Evolutionary conservation across 805 yeast genomes (phyloP).

Genomic region (Wickerhamomyces kurtzmanii): DNA sequence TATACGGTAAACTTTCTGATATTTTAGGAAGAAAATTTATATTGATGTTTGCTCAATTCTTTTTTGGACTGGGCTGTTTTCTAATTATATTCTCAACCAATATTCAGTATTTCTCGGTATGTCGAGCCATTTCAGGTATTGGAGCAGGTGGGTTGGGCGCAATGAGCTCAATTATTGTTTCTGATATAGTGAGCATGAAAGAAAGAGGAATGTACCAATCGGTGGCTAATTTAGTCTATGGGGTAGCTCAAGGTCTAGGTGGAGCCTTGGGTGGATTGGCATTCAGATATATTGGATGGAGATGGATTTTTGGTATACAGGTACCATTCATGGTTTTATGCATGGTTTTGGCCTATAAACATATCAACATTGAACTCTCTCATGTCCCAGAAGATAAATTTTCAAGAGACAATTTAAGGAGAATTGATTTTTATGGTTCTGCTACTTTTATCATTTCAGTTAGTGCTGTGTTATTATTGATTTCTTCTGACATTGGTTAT

Average conservation of each 20-base stretch:
- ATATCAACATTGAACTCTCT: slow-evolving; percentile 30
- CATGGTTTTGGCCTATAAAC: slow-evolving; percentile 26
- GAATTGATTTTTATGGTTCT: slow-evolving; percentile 65
- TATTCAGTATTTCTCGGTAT: slow-evolving; percentile 31
- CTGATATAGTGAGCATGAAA: slow-evolving; percentile 68
- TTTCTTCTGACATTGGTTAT: slow-evolving; percentile 41
- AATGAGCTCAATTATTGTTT: slow-evolving; percentile 62
- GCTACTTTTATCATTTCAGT: slow-evolving; percentile 45
- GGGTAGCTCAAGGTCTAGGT: slow-evolving; percentile 66
- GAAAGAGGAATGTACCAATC: slow-evolving; percentile 82
- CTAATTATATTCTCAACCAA: slow-evolving; percentile 26
- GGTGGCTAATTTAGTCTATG: slow-evolving; percentile 64
- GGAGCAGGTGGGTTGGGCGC: slow-evolving; percentile 90
- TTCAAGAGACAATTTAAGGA: slow-evolving; percentile 34
- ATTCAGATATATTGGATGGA: slow-evolving; percentile 55
- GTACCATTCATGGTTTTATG: slow-evolving; percentile 31
- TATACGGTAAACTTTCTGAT: slow-evolving; percentile 52
- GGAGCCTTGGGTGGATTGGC: slow-evolving; percentile 58
- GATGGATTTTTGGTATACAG: slow-evolving; percentile 41
- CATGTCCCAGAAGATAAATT: slow-evolving; percentile 44
- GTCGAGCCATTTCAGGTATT: slow-evolving; percentile 69
- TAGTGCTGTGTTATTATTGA: slow-evolving; percentile 33
- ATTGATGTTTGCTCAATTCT: slow-evolving; percentile 26
- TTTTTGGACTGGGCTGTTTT: slow-evolving; percentile 37
- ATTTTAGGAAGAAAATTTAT: slow-evolving; percentile 40